Base-by-base conservation (phyloP, 768 basidiomycete genomes). In the Trametes villosa region DNA sequence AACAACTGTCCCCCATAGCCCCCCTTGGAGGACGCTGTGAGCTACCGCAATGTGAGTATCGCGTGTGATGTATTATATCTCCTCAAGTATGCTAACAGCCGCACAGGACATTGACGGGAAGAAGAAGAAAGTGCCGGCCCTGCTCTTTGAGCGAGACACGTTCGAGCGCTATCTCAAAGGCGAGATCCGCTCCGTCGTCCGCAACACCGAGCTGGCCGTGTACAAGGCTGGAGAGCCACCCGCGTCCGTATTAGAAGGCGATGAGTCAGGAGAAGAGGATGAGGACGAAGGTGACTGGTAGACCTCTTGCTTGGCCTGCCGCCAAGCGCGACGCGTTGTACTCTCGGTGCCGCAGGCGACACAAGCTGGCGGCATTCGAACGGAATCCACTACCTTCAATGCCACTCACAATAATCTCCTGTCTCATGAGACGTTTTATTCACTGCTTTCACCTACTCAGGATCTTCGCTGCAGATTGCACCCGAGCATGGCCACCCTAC, bases 101-200 rank as follows among this genome's bases (percentile, higher is more conserved):
- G n/a, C 13, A 18, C 45, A 72, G 73, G 73, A 69, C 52, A 5
- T 51, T 8, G 67, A 67, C 0, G 55, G 68, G 12, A 66, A 70
- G 9, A 68, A 72, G 0, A 72, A 73, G 50, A 59, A 9, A 0
- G 62, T 70, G 3, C 29, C 69, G 2, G 40, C 53, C 5, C 65
- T 67, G 15, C 36, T 74, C 24, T 71, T 67, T 18, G 58, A 65
- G 9, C 27, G 38, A 9, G 59, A 68, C 9, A 67, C 67, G 29
- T 74, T 74, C 40, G 56, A 53, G 51, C 63, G 62, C 12, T 74
- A 68, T 30, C 67, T 67, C 46, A 40, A 68, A 33, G 66, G 71
- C 53, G 67, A 65, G 31, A 13, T 73, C 18, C 60, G 54, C 9
- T 73, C 72, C 8, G 50, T 46, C 18, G 38, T 68, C 18, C 64